Base-by-base conservation (phyloP, 805 yeast species). In the Pichia ethanolica region DNA sequence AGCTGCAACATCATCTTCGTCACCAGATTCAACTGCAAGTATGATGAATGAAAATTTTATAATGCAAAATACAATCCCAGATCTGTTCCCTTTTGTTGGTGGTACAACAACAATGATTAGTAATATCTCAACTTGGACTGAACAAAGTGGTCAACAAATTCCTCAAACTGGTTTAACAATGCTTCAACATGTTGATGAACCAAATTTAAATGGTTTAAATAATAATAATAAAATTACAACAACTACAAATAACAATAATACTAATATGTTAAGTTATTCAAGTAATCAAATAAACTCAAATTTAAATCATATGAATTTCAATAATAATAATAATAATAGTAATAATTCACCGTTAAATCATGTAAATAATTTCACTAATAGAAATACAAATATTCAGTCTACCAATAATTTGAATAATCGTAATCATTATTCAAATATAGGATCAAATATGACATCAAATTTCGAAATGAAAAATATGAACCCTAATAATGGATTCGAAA, bases 61-160 rank as follows among this genome's bases (percentile, higher is more conserved):
- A 63, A 5, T 63, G 61, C 48, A 60, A 60, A 11, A 46, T 46
- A 34, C 50, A 30, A 53, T 61, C 5, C 65, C 68, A 7, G 67
- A 66, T 37, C 53, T 62, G 33, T 51, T 65, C 39, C 70, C 70
- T 30, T 66, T 68, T 54, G 69, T 63, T 33, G 77, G 74, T 12
- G 71, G 82, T 28, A 75, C 83, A 1, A 78, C 77, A 39, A 74
- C 74, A 34, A 79, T 79, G 85, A 79, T 79, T 56, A 78, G 71
- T 57, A 78, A 79, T 56, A 79, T 79, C 36, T 77, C 82, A 0
- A 75, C 74, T 1, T 79, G 85, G 85, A 79, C 83, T 0, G 78
- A 74, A 20, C 74, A 71, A 51, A 64, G 69, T 35, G 74, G 73
- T 35, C 73, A 68, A 49, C 71, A 68, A 51, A 62, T 68, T 25